Evolutionary conservation across 371 early-diverging fungal genomes (phyloP), one percentile per base, ranked within the genome.

Genomic region (Mortierella sp.): DNA sequence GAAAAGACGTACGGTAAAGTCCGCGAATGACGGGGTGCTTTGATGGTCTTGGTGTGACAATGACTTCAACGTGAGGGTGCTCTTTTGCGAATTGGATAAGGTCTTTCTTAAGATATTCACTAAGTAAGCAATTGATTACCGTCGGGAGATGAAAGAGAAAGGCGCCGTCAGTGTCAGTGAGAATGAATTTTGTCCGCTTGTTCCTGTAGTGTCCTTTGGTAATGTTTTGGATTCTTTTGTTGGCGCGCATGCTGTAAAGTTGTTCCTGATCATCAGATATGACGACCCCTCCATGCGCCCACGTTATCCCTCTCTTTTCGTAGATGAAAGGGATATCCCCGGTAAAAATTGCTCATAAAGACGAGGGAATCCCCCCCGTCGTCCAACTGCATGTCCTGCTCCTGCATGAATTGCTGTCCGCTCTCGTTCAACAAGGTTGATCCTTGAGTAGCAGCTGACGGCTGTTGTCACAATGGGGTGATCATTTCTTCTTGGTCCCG

Each of bases 31-130:
- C 83, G 74, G 97, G 97, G 81, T 96, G 96, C 71, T 92, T 91
- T 74, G 93, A 93, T 18, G 96, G 96, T 83, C 94, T 89, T 18
- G 95, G 95, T 79, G 95, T 92, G 49, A 97, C 96, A 63, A 95
- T 87, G 54, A 96, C 90, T 87, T 97, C 96, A 70, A 96, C 94
- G 83, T 96, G 95, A 72, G 97, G 96, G 80, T 96, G 92, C 73
- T 91, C 88, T 83, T 90, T 89, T 60, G 97, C 95, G 82, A 96
- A 96, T 32, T 87, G 78, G 48, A 90, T 87, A 38, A 96, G 80
- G 72, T 93, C 91, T 74, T 91, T 92, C 83, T 94, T 93, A 74
- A 97, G 86, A 75, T 93, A 97, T 65, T 96, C 93, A 80, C 94
- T 94, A 78, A 78, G 43, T 35, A 38, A 44, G 12, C 32, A 14